These are phyloP conservation scores for Anaeramoeba ignava DNA, from an alignment of 78 protist genomes.

Conservation along the genomic window DNA sequence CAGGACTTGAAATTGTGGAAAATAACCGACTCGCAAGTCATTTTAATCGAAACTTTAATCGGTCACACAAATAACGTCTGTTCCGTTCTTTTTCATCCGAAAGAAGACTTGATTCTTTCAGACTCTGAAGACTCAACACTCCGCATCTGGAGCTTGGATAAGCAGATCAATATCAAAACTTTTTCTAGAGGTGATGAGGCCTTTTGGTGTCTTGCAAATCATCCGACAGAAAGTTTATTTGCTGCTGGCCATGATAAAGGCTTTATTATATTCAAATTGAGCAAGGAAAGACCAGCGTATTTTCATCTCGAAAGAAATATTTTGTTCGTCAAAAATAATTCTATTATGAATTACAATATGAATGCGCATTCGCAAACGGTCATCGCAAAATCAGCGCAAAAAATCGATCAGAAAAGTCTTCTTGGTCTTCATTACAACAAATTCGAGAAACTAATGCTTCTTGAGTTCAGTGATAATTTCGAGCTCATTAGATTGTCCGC, in stretches of 20 bases:
- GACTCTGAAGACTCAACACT: not conserved
- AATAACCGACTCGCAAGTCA: not conserved
- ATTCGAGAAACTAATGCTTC: too few species aligned
- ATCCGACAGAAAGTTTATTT: not conserved
- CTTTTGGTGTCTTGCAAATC: not conserved
- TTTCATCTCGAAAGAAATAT: not conserved
- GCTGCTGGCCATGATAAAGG: not conserved
- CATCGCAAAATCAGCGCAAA: too few species aligned
- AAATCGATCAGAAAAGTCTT: too few species aligned
- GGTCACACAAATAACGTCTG: not conserved
- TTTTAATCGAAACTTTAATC: not conserved
- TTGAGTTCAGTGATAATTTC: too few species aligned
- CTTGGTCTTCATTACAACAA: too few species aligned
- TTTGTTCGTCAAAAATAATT: too few species aligned
- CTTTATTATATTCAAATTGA: not conserved
- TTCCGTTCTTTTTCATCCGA: not conserved
- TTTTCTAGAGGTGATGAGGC: not conserved
- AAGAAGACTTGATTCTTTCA: not conserved
- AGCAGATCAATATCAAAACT: not conserved
- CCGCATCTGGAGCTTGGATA: not conserved
- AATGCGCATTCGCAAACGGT: too few species aligned
- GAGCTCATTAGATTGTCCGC: too few species aligned
- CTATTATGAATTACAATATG: too few species aligned
- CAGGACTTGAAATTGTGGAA: conserved; percentile 86
- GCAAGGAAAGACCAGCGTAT: not conserved